phyloP scores from a whole-genome alignment of 179 eudicot genomes.

The Amaranthus tricolor region DNA sequence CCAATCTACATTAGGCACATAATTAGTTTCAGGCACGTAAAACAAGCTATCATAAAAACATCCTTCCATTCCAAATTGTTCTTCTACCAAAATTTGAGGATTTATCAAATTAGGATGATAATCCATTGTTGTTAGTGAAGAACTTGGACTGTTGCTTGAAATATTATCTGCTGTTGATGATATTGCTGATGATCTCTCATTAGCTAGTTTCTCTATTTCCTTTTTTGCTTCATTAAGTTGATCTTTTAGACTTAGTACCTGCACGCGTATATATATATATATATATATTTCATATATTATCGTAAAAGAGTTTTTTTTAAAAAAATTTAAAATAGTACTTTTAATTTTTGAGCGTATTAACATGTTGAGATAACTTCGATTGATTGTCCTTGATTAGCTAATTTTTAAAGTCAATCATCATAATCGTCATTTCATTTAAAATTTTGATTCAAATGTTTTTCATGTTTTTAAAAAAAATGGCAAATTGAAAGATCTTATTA shows the following conservation, averaged over 20 bases:
- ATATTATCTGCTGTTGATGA: slow-evolving; percentile 28
- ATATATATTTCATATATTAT: too few species aligned
- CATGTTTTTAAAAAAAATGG: too few species aligned
- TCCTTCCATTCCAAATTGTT: slow-evolving; percentile 50
- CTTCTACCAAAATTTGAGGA: slow-evolving; percentile 26
- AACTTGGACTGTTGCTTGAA: slow-evolving; percentile 68
- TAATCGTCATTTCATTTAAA: too few species aligned
- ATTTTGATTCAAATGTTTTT: too few species aligned
- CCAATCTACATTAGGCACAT: slow-evolving; percentile 24
- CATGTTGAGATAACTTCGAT: too few species aligned
- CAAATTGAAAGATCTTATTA: too few species aligned
- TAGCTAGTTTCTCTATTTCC: slow-evolving; percentile 42
- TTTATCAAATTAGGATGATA: neutral
- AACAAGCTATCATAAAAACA: slow-evolving; percentile 31
- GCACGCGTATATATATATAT: neutral
- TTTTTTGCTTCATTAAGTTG: slow-evolving; percentile 54
- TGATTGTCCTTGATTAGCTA: too few species aligned
- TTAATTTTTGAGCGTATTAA: too few species aligned
- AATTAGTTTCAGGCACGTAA: slow-evolving; percentile 2
- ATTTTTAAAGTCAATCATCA: too few species aligned
- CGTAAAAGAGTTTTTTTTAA: too few species aligned
- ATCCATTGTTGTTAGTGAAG: slow-evolving; percentile 59
- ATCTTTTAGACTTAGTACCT: slow-evolving; percentile 65
- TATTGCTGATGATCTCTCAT: slow-evolving; percentile 27
- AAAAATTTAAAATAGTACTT: too few species aligned